Conservation (phyloP, 2,329 filamentous ascomycete genomes). For the Cordyceps farinosa region DNA sequence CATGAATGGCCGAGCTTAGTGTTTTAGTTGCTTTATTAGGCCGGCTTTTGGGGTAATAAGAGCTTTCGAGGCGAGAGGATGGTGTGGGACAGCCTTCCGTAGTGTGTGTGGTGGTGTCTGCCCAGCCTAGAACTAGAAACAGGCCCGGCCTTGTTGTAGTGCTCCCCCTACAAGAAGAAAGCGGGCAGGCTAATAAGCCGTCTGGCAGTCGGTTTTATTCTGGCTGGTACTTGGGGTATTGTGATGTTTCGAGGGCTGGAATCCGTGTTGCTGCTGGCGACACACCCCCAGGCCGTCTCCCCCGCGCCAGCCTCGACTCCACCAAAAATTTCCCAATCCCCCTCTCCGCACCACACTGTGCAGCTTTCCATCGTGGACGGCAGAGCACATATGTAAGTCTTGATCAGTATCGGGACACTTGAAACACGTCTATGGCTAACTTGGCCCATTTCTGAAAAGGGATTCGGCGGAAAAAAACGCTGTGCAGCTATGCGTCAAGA, state of each 20-base stretch:
- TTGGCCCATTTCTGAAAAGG: not conserved
- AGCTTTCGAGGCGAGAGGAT: not conserved
- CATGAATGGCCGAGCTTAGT: slow-evolving; percentile 3
- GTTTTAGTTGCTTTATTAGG: not conserved
- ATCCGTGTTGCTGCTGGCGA: not conserved
- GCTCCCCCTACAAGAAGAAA: not conserved
- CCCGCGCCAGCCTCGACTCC: not conserved
- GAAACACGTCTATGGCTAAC: not conserved
- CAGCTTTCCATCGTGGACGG: not conserved
- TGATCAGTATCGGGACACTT: not conserved
- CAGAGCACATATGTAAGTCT: not conserved
- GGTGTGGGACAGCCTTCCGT: slow-evolving; percentile 7
- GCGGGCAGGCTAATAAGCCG: not conserved
- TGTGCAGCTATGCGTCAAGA: not conserved
- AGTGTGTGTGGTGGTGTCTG: not conserved
- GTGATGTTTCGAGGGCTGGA: not conserved
- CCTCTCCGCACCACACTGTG: not conserved
- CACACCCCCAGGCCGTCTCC: not conserved
- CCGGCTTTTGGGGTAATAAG: not conserved
- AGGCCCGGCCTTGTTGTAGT: not conserved
- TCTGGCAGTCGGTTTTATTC: not conserved
- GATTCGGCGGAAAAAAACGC: not conserved
- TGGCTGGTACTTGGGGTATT: not conserved
- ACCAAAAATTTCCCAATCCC: slow-evolving; percentile 5
- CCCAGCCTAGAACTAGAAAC: not conserved